These are phyloP conservation scores for Allantophomopsis cytisporea DNA, from an alignment of 2,329 filamentous ascomycete genomes.

Conservation along the genomic window DNA sequence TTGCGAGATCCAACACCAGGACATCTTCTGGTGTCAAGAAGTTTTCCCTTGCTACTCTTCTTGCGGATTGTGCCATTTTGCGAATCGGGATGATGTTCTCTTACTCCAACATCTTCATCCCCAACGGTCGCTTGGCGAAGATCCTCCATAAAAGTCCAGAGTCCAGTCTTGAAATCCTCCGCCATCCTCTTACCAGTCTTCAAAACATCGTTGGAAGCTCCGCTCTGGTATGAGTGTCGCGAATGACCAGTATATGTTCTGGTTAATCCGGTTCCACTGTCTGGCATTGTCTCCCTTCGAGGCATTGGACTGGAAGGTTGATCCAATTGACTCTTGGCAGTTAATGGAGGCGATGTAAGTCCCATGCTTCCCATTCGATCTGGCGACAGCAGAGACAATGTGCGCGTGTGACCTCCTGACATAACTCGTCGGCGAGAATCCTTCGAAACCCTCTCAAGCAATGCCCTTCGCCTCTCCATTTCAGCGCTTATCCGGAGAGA, in stretches of 20 bases:
- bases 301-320: slow-evolving; percentile 1
- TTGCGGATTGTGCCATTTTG: slow-evolving; percentile 10
- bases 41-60: slow-evolving; percentile 22
- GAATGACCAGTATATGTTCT: slow-evolving; percentile 11
- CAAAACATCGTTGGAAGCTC: slow-evolving; percentile 13
- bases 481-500: slow-evolving; percentile 32
- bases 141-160: slow-evolving; percentile 93
- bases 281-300: slow-evolving; percentile 15
- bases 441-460: slow-evolving; percentile 33
- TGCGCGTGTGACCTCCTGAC: slow-evolving; percentile 46
- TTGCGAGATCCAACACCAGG: slow-evolving; percentile 6
- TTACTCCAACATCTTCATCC: slow-evolving; percentile 63
- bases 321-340: neutral
- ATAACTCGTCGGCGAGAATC: slow-evolving; percentile 48
- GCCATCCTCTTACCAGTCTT: slow-evolving; percentile 14
- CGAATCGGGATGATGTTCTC: neutral
- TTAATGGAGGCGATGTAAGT: slow-evolving; percentile 11
- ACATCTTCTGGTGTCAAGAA: slow-evolving; percentile 7
- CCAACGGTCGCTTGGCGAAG: slow-evolving; percentile 91
- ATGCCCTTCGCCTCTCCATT: slow-evolving; percentile 58
- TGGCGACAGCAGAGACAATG: slow-evolving; percentile 71
- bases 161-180: slow-evolving; percentile 75
- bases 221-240: slow-evolving; percentile 18
- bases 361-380: slow-evolving; percentile 14
- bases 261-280: slow-evolving; percentile 15